Evolutionary conservation across 2,329 filamentous ascomycete genomes (phyloP).

Genomic region (Parasarocladium wereldwijsianum): DNA sequence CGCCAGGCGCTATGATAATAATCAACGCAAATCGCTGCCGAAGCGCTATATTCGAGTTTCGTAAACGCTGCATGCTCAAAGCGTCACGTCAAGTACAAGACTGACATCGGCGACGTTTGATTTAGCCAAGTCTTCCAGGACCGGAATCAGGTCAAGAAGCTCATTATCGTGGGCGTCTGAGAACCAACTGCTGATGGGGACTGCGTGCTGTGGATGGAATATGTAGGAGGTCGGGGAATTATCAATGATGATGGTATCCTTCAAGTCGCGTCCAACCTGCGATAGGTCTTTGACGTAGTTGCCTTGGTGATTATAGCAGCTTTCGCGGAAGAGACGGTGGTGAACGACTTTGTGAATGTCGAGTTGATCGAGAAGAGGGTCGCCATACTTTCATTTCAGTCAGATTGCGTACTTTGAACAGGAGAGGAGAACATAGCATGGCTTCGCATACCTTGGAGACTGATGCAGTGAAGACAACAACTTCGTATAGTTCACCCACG

Average conservation of each 20-base stretch:
- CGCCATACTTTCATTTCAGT: conserved; percentile 56
- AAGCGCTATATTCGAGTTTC: conserved; percentile 2
- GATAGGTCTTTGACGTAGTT: conserved; percentile 99
- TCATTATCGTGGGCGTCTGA: conserved; percentile 99
- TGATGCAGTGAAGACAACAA: conserved; percentile 96
- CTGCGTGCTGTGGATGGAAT: conserved; percentile 96
- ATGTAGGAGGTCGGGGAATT: conserved; percentile 99
- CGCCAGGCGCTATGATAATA: conserved; percentile 39
- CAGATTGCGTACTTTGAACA: background rate
- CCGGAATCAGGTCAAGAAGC: conserved; percentile 89
- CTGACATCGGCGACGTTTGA: conserved; percentile 88
- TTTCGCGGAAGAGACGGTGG: conserved; percentile 91
- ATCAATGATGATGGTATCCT: conserved; percentile 98
- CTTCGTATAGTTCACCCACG: conserved; percentile 93
- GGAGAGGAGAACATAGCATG: conserved; percentile 11
- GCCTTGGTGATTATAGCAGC: conserved; percentile 97
- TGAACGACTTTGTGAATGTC: conserved; percentile 97
- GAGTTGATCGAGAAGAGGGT: conserved; percentile 87
- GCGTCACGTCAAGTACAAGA: conserved; percentile 85
- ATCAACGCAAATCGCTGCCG: conserved; percentile 6
- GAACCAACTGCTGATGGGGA: conserved; percentile 99
- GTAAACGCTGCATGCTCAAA: conserved; percentile 27
- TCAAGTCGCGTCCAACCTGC: conserved; percentile 86
- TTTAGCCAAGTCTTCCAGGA: conserved; percentile 90
- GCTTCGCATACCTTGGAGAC: conserved; percentile 72